Conservation (phyloP, 108 stramenopile genomes). For the Skeletonema tropicum region DNA sequence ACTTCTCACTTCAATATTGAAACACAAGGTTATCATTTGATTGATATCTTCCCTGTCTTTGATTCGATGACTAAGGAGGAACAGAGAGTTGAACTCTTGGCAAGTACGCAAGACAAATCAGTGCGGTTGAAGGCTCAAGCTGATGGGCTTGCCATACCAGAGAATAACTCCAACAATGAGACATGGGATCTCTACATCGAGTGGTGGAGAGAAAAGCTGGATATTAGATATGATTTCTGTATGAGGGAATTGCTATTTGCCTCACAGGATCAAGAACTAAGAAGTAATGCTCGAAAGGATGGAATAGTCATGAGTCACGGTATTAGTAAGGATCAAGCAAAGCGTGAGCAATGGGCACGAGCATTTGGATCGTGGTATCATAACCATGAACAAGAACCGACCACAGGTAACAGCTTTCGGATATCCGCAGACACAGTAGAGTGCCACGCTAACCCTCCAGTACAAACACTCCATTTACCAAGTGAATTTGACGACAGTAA, state of each 20-base stretch:
- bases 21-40: not conserved
- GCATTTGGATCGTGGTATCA: slow-evolving; percentile 11
- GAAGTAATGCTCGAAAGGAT: slow-evolving; percentile 3
- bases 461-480: not conserved
- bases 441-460: not conserved
- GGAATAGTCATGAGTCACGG: not conserved
- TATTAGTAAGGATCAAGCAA: slow-evolving; percentile 2
- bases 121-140: slow-evolving; percentile 9
- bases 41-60: slow-evolving; percentile 12
- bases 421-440: not conserved
- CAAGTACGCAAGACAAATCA: slow-evolving; percentile 7
- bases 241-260: slow-evolving; percentile 14
- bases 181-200: slow-evolving; percentile 12
- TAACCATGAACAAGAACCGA: not conserved
- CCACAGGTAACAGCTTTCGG: not conserved
- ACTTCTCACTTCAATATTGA: not conserved
- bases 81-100: slow-evolving; percentile 16
- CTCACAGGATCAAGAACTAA: slow-evolving; percentile 1
- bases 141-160: slow-evolving; percentile 13
- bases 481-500: not conserved
- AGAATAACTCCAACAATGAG: not conserved
- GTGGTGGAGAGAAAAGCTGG: slow-evolving; percentile 12
- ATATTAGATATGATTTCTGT: slow-evolving; percentile 9
- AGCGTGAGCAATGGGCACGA: slow-evolving; percentile 3
- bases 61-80: not conserved